These are phyloP conservation scores for Salix udensis DNA, from an alignment of 345 rosid species.

Conservation along the genomic window DNA sequence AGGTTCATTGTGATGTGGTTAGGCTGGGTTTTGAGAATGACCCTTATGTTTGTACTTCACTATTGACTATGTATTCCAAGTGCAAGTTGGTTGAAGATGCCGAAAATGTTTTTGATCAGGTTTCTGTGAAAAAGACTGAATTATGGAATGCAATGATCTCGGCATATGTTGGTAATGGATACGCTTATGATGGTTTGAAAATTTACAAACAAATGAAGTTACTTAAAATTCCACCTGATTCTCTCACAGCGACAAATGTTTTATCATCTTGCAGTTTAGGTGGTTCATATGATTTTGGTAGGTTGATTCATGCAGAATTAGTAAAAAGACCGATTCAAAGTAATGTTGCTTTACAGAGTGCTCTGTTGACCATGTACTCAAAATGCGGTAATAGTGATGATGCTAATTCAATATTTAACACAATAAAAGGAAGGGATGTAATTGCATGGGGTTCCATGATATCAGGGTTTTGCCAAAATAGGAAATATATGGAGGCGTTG, in stretches of 20 bases:
- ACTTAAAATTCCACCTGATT: slow-evolving; percentile 38
- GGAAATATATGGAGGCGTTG: slow-evolving; percentile 51
- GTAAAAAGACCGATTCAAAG: slow-evolving; percentile 46
- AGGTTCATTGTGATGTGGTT: slow-evolving; percentile 59
- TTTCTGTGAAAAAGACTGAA: slow-evolving; percentile 44
- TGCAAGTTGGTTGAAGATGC: slow-evolving; percentile 50
- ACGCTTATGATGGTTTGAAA: slow-evolving; percentile 37
- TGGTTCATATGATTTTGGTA: slow-evolving; percentile 44
- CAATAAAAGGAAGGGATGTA: slow-evolving; percentile 52
- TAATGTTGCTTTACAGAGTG: slow-evolving; percentile 41
- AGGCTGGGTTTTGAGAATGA: slow-evolving; percentile 57
- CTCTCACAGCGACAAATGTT: slow-evolving; percentile 55
- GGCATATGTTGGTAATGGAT: slow-evolving; percentile 48
- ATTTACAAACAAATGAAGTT: slow-evolving; percentile 46
- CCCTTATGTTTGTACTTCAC: slow-evolving; percentile 55
- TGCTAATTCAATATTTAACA: slow-evolving; percentile 42
- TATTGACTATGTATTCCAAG: slow-evolving; percentile 67
- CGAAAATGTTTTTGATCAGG: slow-evolving; percentile 45
- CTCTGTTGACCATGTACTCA: slow-evolving; percentile 54
- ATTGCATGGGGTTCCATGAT: slow-evolving; percentile 74
- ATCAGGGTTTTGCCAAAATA: slow-evolving; percentile 61
- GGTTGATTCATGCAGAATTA: slow-evolving; percentile 60
- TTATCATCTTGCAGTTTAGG: slow-evolving; percentile 47
- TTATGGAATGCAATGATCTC: slow-evolving; percentile 75
- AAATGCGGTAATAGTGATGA: slow-evolving; percentile 46